Base-by-base conservation (phyloP, 257 asterid species). In the Gardenia jasminoides region DNA sequence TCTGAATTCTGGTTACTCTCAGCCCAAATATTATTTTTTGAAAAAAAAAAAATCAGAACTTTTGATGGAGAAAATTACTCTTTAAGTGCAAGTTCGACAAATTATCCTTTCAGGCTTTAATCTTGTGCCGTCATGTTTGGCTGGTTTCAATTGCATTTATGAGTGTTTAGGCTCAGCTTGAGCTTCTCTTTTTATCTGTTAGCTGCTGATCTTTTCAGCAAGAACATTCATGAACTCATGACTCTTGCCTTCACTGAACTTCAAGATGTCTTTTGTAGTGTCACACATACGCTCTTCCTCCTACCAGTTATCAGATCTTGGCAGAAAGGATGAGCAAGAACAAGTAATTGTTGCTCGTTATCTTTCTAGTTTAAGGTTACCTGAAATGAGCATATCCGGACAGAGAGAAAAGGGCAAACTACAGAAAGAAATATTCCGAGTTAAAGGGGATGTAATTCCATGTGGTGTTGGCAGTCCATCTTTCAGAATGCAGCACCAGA, bases 281-380 rank as follows among this genome's bases (percentile, higher is more conserved):
- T 78, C 86, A 10, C 77, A n/a, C 47, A 70, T 44, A 65, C 54
- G 48, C 24, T 67, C 77, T 54, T 72, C 82, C 39, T 77, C 82
- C 30, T 76, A 39, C 43, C n/a, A 24, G 41, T 54, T 68, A 3
- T 76, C 82, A 28, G 85, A 52, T 44, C 61, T 19, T 30, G 78
- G 72, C 15, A 67, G 75, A 61, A 76, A 67, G 76, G 86, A 83
- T 3, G 84, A 83, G 79, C 84, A 80, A 67, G 86, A 83, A 36
- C 84, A 83, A 80, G 77, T 67, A 28, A 65, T 79, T 28, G 83
- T 83, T 73, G 86, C 82, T 39, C 84, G 86, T 30, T 80, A 67
- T 78, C 82, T 83, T 48, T 66, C 86, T 66, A 59, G 81, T 65
- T 31, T 83, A 71, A 80, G 31, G 69, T 44, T 67, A 76, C 76